These are phyloP conservation scores for Calonectria pseudoreteaudii DNA, from an alignment of 2,329 filamentous ascomycete species.

Conservation along the genomic window DNA sequence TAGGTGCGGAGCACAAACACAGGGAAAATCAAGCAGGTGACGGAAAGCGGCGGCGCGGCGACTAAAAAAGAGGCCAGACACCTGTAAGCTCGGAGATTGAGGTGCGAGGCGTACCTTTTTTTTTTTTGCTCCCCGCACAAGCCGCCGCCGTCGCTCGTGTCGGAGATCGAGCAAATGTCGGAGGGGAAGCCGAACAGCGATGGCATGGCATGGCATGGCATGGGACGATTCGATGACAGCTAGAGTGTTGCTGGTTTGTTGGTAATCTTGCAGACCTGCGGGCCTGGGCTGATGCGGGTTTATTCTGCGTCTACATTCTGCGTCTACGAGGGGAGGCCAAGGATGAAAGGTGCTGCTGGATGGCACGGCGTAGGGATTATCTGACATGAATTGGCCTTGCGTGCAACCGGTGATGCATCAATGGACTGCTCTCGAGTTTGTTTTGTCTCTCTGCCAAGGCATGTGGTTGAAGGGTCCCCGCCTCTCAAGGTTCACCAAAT, in stretches of 20 bases:
- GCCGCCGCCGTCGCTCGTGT: conserved; percentile 24
- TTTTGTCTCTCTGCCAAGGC: background rate
- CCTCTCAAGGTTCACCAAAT: background rate
- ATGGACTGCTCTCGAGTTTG: background rate
- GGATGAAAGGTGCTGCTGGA: background rate
- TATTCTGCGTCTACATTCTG: background rate
- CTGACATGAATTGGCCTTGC: background rate
- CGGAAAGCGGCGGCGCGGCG: conserved; percentile 1
- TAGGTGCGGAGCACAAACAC: conserved; percentile 8
- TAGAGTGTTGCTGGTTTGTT: background rate
- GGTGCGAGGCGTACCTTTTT: conserved; percentile 26
- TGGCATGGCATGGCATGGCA: conserved; percentile 10
- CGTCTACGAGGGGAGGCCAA: background rate
- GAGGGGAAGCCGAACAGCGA: conserved; percentile 44
- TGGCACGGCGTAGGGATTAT: background rate
- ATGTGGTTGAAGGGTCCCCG: background rate
- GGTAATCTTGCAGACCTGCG: background rate
- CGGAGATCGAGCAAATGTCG: conserved; percentile 30
- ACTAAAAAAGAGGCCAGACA: conserved; percentile 7
- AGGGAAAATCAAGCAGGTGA: background rate
- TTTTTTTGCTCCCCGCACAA: conserved; percentile 30
- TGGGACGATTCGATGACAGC: background rate
- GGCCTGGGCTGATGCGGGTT: conserved; percentile 14
- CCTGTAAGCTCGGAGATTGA: conserved; percentile 30
- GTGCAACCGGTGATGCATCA: background rate